Base-by-base conservation (phyloP, 768 basidiomycete genomes). In the Wakefieldia striispora region DNA sequence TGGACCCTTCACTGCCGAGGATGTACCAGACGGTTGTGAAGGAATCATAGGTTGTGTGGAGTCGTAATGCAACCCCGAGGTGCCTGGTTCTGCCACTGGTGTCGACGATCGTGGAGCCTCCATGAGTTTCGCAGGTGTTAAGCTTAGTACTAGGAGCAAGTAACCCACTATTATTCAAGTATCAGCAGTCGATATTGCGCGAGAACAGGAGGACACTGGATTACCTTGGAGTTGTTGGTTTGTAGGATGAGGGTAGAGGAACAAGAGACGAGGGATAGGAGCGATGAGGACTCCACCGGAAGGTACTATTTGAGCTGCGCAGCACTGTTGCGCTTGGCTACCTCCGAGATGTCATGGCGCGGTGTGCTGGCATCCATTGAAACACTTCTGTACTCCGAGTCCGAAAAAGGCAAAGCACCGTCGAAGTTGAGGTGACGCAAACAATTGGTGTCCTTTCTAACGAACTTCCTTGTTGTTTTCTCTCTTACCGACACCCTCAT, bases 381-480 rank as follows among this genome's bases (percentile, higher is more conserved):
- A 24, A 43, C 26, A 26, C 34, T 39, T 11, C 1, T 17, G n/a
- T n/a, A n/a, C n/a, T n/a, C n/a, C n/a, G n/a, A n/a, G n/a, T n/a
- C 50, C 43, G 8, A 44, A 57, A 55, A 54, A 50, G 55, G 54
- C 49, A 56, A 53, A 13, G 46, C 49, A 49, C 46, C 6, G 42
- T 50, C 50, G 24, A 20, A 27, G 4, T 26, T 7, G n/a, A 20
- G 44, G 17, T 16, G 16, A 16, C 24, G 16, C 33, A 20, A 20
- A n/a, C 19, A 45, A 19, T 29, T 33, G 3, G 36, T 19, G 29
- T 41, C 24, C 26, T 26, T 6, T 3, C 8, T 26, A 17, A n/a
- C 34, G 33, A 29, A 23, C 35, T 42, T 37, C 5, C 20, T 16
- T 26, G 27, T 2, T 29, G 11, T 17, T 21, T 17, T 35, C 23